These are phyloP conservation scores for Wickerhamomyces xylosicus DNA, from an alignment of 805 yeast genomes.

Conservation along the genomic window DNA sequence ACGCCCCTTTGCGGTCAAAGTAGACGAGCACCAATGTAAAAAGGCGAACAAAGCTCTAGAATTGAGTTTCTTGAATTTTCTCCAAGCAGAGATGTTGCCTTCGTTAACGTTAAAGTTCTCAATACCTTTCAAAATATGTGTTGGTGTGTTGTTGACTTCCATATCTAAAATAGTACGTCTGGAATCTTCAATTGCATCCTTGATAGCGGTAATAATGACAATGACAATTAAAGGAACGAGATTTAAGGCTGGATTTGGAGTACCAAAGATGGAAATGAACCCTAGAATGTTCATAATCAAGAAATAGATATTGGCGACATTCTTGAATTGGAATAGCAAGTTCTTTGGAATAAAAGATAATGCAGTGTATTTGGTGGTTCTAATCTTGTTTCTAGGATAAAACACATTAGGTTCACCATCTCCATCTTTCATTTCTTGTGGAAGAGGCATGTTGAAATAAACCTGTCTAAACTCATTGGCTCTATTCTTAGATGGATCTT, in stretches of 20 bases:
- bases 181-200: constrained; percentile 77
- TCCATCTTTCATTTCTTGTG: constrained; percentile 47
- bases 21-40: constrained; percentile 5
- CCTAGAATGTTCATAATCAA: constrained; percentile 72
- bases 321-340: constrained; percentile 66
- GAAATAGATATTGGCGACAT: constrained; percentile 87
- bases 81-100: constrained; percentile 59
- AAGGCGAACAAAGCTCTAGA: constrained; percentile 16
- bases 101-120: constrained; percentile 51
- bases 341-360: constrained; percentile 82
- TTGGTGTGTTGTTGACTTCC: constrained; percentile 65
- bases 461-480: constrained; percentile 36
- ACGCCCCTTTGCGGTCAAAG: constrained; percentile 25
- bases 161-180: constrained; percentile 62
- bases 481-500: constrained; percentile 24
- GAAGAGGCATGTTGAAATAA: constrained; percentile 50
- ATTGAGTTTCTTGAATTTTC: constrained; percentile 51
- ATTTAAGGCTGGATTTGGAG: constrained; percentile 63
- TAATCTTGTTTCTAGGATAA: constrained; percentile 85
- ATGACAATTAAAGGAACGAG: constrained; percentile 76
- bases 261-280: constrained; percentile 68
- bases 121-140: constrained; percentile 50
- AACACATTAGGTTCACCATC: constrained; percentile 45
- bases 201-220: constrained; percentile 62
- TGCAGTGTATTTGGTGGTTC: constrained; percentile 95